phyloP scores from a whole-genome alignment of 257 asterid species.

The Jasminum sambac region DNA sequence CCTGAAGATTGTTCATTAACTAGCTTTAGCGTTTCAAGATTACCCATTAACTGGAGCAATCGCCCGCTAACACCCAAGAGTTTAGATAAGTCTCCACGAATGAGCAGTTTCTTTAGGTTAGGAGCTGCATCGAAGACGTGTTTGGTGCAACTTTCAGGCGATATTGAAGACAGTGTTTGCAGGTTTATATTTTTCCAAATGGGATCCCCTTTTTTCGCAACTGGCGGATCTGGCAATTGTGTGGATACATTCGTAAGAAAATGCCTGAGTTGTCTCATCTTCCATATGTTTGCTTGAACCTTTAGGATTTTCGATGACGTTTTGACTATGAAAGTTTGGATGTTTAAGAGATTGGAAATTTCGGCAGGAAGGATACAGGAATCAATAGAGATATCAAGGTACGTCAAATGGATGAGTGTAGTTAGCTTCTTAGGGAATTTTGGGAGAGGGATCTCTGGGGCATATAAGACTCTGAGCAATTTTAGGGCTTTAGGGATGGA shows the following conservation, averaged over 20 bases:
- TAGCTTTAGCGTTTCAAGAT: conserved; percentile 44
- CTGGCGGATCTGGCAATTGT: neutral
- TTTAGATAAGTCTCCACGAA: conserved; percentile 26
- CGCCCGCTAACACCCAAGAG: neutral
- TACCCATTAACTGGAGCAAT: conserved; percentile 14
- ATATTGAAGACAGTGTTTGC: conserved; percentile 37
- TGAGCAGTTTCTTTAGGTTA: conserved; percentile 30
- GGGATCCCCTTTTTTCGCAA: neutral
- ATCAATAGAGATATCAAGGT: conserved; percentile 31
- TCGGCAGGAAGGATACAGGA: conserved; percentile 28
- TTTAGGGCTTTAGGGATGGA: conserved; percentile 37
- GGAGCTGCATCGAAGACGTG: conserved; percentile 23
- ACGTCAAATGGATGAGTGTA: conserved; percentile 43
- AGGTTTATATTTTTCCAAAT: conserved; percentile 20
- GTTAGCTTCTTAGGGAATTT: conserved; percentile 30
- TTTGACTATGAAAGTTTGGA: conserved; percentile 36
- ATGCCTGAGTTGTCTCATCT: conserved; percentile 42
- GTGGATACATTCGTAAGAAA: conserved; percentile 40
- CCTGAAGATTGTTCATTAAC: conserved; percentile 17
- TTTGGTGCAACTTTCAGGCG: conserved; percentile 36
- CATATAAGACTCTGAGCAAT: conserved; percentile 43
- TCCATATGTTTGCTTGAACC: conserved; percentile 38
- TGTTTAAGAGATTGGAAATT: conserved; percentile 35
- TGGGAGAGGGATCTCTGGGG: conserved; percentile 13
- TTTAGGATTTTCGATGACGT: conserved; percentile 22